Conservation (phyloP, 768 basidiomycete species). For the Gymnopilus dilepis region DNA sequence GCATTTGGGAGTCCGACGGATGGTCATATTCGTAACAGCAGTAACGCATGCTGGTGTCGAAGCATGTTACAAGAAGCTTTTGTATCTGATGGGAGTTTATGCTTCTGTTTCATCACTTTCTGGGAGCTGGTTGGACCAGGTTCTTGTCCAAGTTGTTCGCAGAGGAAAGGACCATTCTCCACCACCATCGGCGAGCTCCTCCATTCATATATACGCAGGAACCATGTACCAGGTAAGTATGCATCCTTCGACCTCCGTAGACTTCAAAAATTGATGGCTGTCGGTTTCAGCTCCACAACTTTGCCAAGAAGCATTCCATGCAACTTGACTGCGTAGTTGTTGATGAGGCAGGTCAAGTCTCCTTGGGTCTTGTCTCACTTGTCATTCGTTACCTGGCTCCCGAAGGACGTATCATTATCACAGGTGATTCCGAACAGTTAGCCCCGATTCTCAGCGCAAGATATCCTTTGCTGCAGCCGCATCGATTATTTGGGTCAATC, state of each 20-base stretch:
- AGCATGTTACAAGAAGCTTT: conserved; percentile 48
- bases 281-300: conserved; percentile 47
- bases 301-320: conserved; percentile 44
- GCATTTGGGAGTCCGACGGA: too few relatives aligned
- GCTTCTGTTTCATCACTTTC: conserved; percentile 41
- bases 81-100: conserved; percentile 41
- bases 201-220: conserved; percentile 48
- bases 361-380: conserved; percentile 48
- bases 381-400: conserved; percentile 47
- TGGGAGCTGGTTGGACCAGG: conserved; percentile 46
- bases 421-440: conserved; percentile 57
- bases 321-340: conserved; percentile 50
- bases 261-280: background rate
- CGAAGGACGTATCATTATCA: conserved; percentile 49
- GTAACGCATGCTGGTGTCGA: conserved; percentile 60
- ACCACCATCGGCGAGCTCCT: conserved; percentile 32
- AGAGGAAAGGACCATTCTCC: conserved; percentile 45
- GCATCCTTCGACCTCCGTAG: background rate
- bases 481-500: conserved; percentile 51
- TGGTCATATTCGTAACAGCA: conserved; percentile 55
- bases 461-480: conserved; percentile 46
- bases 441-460: conserved; percentile 53
- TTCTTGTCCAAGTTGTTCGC: conserved; percentile 46
- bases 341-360: conserved; percentile 60
- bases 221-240: conserved; percentile 55